Conservation (phyloP, 1,284 basidiomycete species). For the Bjerkandera adusta region DNA sequence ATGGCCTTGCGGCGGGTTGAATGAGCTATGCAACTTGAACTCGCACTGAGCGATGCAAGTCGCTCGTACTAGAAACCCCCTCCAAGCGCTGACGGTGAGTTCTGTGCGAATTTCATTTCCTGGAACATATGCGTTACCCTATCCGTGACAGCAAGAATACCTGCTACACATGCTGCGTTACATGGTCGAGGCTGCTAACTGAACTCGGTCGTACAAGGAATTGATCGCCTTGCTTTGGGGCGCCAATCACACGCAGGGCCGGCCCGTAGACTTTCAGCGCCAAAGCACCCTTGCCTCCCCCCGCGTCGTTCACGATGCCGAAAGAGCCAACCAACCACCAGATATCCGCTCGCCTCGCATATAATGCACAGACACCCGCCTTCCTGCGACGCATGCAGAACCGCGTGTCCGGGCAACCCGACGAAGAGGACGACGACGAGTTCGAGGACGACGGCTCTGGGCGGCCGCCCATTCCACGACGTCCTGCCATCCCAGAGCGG, state of each 20-base stretch:
- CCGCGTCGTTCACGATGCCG: slow-evolving; percentile 13
- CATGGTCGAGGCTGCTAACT: too few relatives aligned
- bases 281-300: neutral
- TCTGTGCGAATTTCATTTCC: too few relatives aligned
- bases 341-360: slow-evolving; percentile 28
- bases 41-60: too few relatives aligned
- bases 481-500: slow-evolving; percentile 69
- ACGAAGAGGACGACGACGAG: slow-evolving; percentile 25
- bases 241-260: neutral
- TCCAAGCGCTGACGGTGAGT: too few relatives aligned
- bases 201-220: neutral
- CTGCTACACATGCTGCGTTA: too few relatives aligned
- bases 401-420: slow-evolving; percentile 18
- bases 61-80: too few relatives aligned
- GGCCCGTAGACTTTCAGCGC: too few relatives aligned
- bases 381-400: slow-evolving; percentile 29
- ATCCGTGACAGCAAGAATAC: too few relatives aligned
- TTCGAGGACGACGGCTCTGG: slow-evolving; percentile 58
- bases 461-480: slow-evolving; percentile 70
- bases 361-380: slow-evolving; percentile 26
- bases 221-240: too few relatives aligned
- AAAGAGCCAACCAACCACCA: slow-evolving; percentile 31
- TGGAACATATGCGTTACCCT: too few relatives aligned
- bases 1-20: too few relatives aligned
- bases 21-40: too few relatives aligned